phyloP scores from a whole-genome alignment of 2,329 filamentous ascomycete species.

The Paracorniculantispora psalliotae region DNA sequence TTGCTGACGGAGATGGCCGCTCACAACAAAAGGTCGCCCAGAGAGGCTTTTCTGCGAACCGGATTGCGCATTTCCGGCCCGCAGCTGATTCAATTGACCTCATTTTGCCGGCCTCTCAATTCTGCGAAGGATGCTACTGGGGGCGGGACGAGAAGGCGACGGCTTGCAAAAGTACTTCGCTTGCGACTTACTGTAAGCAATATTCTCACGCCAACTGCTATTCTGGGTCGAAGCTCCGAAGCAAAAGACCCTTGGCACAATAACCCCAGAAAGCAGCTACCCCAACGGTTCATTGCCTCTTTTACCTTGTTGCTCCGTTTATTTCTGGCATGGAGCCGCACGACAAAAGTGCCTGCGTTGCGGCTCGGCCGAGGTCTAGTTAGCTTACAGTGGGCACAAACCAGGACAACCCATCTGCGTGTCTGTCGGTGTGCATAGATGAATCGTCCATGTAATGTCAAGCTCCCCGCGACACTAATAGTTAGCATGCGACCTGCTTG shows the following conservation, averaged over 20 bases:
- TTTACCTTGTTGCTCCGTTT: no score
- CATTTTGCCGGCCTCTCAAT: neutral
- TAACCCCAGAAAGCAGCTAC: neutral
- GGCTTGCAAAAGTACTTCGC: slow-evolving; percentile 9
- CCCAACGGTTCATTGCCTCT: neutral
- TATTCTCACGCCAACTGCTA: neutral
- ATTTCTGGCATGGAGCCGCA: slow-evolving; percentile 1
- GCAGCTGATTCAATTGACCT: neutral
- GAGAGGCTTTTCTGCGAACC: neutral
- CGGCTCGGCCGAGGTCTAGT: neutral
- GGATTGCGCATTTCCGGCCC: neutral
- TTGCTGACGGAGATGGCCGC: neutral
- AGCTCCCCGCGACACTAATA: neutral
- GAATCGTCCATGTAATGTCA: neutral
- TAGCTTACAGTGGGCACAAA: neutral
- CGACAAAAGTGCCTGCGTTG: slow-evolving; percentile 5
- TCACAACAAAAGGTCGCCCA: neutral
- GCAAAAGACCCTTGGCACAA: slow-evolving; percentile 9
- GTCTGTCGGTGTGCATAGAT: slow-evolving; percentile 7
- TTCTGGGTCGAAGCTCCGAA: neutral
- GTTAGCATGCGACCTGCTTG: neutral
- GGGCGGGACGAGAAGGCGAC: neutral
- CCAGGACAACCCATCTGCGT: neutral
- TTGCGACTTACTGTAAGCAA: neutral
- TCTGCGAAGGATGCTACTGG: neutral